A percentile compares a stretch with the other conserved stretches of the same genome.
Evolutionary conservation across 305 asterid genomes (phyloP).

Genomic region (Rubia occidens): DNA sequence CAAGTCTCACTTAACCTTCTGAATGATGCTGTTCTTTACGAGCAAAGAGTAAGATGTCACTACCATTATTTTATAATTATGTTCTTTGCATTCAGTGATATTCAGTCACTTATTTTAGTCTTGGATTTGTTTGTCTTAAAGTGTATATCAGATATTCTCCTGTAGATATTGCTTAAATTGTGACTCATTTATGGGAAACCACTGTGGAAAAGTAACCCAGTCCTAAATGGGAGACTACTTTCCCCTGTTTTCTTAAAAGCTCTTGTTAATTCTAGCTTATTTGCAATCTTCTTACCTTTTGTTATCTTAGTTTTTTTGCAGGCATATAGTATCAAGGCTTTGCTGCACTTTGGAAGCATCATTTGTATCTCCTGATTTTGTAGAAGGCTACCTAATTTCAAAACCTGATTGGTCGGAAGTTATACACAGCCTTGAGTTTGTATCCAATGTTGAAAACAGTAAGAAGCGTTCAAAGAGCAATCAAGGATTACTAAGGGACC

Average conservation of each 20-base stretch:
- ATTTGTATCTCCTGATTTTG: constrained; percentile 41
- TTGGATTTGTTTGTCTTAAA: not conserved
- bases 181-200: not conserved
- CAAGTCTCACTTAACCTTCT: constrained; percentile 60
- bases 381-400: constrained; percentile 42
- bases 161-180: not conserved
- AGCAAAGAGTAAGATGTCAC: constrained; percentile 45
- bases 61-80: not conserved
- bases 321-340: constrained; percentile 66
- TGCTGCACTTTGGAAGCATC: constrained; percentile 55
- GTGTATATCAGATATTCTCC: not conserved
- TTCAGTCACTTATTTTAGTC: not conserved
- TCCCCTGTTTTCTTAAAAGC: constrained; percentile 11
- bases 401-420: constrained; percentile 54
- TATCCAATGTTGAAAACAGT: constrained; percentile 15
- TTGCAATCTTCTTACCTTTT: constrained; percentile 27
- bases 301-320: constrained; percentile 59
- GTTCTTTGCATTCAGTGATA: not conserved
- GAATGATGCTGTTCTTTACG: constrained; percentile 49
- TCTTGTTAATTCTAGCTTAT: not conserved
- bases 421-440: constrained; percentile 34
- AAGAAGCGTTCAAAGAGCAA: constrained; percentile 21
- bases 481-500: constrained; percentile 22
- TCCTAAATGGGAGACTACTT: not conserved
- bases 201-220: not conserved